phyloP scores from a whole-genome alignment of 164 flowering plant species.

The Aristolochia fimbriata region DNA sequence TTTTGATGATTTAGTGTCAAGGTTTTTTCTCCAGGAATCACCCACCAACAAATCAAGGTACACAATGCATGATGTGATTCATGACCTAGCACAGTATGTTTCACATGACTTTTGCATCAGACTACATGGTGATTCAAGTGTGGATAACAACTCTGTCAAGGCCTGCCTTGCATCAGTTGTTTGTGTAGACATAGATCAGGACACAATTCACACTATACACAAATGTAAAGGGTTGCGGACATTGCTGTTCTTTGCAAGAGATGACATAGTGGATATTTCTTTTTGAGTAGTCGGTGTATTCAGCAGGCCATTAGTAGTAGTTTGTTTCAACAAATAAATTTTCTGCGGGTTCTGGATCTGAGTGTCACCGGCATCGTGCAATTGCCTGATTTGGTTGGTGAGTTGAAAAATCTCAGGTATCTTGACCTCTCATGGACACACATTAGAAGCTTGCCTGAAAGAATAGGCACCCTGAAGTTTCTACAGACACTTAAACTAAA shows the following conservation, averaged over 20 bases:
- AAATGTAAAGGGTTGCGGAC: background rate
- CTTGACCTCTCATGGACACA: background rate
- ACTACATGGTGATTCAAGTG: background rate
- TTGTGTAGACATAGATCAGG: background rate
- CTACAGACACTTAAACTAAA: conserved; percentile 1
- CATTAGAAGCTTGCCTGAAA: background rate
- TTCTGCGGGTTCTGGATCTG: conserved; percentile 1
- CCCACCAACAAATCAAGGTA: background rate
- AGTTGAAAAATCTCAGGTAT: conserved; percentile 2
- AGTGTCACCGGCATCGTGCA: background rate
- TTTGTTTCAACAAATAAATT: background rate
- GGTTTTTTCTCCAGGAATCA: background rate
- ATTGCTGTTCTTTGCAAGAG: background rate
- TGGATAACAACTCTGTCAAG: background rate
- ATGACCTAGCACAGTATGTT: background rate
- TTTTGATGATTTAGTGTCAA: background rate
- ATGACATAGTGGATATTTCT: too few species aligned
- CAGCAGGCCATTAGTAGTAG: background rate
- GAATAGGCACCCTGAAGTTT: background rate
- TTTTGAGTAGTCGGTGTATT: too few species aligned
- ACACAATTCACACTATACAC: background rate
- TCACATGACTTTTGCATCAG: background rate
- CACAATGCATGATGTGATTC: background rate
- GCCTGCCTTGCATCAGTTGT: background rate
- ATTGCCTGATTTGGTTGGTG: conserved; percentile 2